A percentile compares a stretch with the other conserved stretches of the same genome.
These are phyloP conservation scores for Neofusicoccum ribis DNA, from an alignment of 2,329 filamentous ascomycete genomes.

Conservation along the genomic window DNA sequence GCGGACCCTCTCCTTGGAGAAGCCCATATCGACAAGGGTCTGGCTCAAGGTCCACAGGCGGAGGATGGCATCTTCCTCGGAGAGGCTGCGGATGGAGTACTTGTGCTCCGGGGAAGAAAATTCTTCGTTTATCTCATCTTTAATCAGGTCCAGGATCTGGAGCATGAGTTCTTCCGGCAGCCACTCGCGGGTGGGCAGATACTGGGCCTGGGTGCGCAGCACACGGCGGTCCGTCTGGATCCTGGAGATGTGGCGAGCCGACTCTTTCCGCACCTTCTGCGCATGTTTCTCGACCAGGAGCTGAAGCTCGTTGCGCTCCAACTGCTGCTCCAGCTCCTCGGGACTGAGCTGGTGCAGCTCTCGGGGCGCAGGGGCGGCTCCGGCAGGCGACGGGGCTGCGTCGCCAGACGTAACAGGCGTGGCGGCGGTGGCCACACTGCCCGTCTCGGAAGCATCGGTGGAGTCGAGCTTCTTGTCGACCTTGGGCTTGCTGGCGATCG, in stretches of 20 bases:
- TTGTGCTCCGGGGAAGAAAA: slow-evolving; percentile 22
- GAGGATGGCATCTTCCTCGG: slow-evolving; percentile 76
- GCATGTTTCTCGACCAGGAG: slow-evolving; percentile 82
- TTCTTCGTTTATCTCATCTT: slow-evolving; percentile 57
- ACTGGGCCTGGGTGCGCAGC: slow-evolving; percentile 74
- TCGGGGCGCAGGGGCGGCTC: slow-evolving; percentile 26
- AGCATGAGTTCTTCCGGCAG: slow-evolving; percentile 76
- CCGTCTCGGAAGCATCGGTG: slow-evolving; percentile 27
- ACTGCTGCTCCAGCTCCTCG: slow-evolving; percentile 85
- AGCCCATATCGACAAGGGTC: slow-evolving; percentile 67
- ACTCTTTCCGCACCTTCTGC: slow-evolving; percentile 75
- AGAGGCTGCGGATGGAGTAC: slow-evolving; percentile 43
- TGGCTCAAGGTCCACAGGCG: slow-evolving; percentile 84
- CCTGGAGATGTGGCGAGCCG: slow-evolving; percentile 71
- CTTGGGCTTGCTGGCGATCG: slow-evolving; percentile 80
- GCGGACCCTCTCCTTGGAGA: slow-evolving; percentile 64
- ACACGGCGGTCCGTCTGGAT: slow-evolving; percentile 84
- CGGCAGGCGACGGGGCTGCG: slow-evolving; percentile 12
- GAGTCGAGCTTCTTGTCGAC: slow-evolving; percentile 30
- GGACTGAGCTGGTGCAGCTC: slow-evolving; percentile 64
- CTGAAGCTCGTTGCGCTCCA: slow-evolving; percentile 90
- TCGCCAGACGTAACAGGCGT: slow-evolving; percentile 15
- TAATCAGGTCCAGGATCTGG: slow-evolving; percentile 71
- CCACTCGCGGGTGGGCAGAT: slow-evolving; percentile 74
- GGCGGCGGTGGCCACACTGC: slow-evolving; percentile 11